Percentiles rank a stretch among this genome's conserved stretches.
Conservation (phyloP, 1,284 basidiomycete genomes). For the Peniophora sp. region DNA sequence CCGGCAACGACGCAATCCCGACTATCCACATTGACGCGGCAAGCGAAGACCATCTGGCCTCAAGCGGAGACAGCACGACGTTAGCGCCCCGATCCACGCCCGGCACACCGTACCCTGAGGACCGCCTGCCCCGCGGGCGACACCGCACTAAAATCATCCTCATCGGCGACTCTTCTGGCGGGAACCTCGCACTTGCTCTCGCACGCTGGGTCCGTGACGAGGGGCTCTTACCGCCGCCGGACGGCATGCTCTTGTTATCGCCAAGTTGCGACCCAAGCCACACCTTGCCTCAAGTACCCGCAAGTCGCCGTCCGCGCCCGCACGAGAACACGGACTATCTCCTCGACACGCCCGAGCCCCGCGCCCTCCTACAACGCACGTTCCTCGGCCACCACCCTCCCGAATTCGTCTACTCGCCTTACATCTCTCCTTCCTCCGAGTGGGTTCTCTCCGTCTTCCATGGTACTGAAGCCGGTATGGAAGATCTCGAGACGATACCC, state of each 20-base stretch:
- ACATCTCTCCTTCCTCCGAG: constrained; percentile 37
- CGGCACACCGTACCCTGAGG: background rate
- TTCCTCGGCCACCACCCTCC: constrained; percentile 38
- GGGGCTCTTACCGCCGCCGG: constrained; percentile 31
- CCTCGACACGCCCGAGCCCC: constrained; percentile 44
- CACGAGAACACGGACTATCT: constrained; percentile 41
- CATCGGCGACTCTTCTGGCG: constrained; percentile 66
- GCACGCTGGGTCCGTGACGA: constrained; percentile 45
- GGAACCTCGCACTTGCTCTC: constrained; percentile 56
- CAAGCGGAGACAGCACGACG: background rate
- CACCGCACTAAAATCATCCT: constrained; percentile 49
- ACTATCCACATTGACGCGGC: background rate
- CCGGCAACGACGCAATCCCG: constrained; percentile 8
- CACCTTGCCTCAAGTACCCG: constrained; percentile 36
- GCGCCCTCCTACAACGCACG: constrained; percentile 39
- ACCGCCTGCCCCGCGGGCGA: constrained; percentile 2
- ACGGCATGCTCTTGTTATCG: constrained; percentile 37
- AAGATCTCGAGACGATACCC: constrained; percentile 18
- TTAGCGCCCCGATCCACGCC: background rate
- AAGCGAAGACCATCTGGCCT: too few species aligned
- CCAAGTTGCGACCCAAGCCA: constrained; percentile 29
- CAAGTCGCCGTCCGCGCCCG: constrained; percentile 40
- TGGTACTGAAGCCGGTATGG: constrained; percentile 16
- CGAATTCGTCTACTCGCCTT: constrained; percentile 42
- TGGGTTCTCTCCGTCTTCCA: constrained; percentile 30